Evolutionary conservation across 208 protist genomes (phyloP), one percentile per base, ranked within the genome.

Genomic region (Wallacemonas collosoma): DNA sequence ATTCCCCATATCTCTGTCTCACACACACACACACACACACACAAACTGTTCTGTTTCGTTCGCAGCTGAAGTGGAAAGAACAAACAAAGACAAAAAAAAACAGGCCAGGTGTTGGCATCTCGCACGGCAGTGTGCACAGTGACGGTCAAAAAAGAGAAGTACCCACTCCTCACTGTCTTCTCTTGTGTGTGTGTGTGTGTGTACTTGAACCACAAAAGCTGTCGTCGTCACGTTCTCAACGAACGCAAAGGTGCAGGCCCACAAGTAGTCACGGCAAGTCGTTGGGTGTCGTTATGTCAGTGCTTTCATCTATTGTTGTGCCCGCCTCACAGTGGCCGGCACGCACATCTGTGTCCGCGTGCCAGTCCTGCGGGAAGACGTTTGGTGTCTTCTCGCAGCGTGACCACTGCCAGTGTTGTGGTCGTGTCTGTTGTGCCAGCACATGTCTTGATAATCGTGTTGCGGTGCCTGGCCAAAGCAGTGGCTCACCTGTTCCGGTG

Each of bases 361-460:
- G 88, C 45, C 70, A 80, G n/a, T 57, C 71, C 40, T 94, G 89
- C 60, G 68, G 72, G 17, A 83, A 77, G 56, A 35, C 73, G n/a
- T 88, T 89, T 17, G 72, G 72, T n/a, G 43, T 87, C 4, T 79
- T 89, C 56, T 66, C 50, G 7, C 63, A 72, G n/a, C 56, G 69
- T 2, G 69, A 71, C 17, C 82, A 91, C 76, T 94, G 89, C 73
- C 77, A 80, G 17, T 76, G 70, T 15, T 94, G 85, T 56, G 87
- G 84, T 0, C 78, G 79, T 2, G 78, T 89, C 17, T 91, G 79
- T 80, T 91, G 85, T 72, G 39, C 75, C 12, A 68, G 57, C 41
- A 47, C 35, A 1, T 94, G 85, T 71, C 71, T 92, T 11, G 44
- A 73, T 3, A 80, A 85, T 3, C 73, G 58, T 12, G 36, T 90